These are phyloP conservation scores for Geosmithia putterillii DNA, from an alignment of 2,329 filamentous ascomycete species.

Conservation along the genomic window DNA sequence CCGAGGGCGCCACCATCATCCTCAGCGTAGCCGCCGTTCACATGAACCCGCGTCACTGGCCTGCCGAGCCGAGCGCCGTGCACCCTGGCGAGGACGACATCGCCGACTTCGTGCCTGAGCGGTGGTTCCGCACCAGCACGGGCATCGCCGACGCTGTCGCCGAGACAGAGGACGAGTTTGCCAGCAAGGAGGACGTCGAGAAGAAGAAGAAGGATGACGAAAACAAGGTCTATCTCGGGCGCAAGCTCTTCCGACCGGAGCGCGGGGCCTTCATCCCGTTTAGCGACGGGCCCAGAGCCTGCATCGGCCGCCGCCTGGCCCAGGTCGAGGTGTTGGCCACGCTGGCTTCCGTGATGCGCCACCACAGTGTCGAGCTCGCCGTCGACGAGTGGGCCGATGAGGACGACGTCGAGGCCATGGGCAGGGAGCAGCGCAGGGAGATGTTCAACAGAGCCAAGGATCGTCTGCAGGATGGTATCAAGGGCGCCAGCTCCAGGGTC, in stretches of 20 bases:
- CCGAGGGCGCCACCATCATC: slow-evolving; percentile 40
- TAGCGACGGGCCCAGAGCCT: slow-evolving; percentile 43
- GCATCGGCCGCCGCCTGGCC: slow-evolving; percentile 44
- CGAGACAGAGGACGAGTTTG: too few relatives aligned
- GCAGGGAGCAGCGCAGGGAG: slow-evolving; percentile 25
- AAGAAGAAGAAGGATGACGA: slow-evolving; percentile 12
- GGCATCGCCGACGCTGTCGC: slow-evolving; percentile 11
- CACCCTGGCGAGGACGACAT: slow-evolving; percentile 39
- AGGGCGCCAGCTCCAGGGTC: slow-evolving; percentile 34
- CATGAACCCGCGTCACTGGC: slow-evolving; percentile 64
- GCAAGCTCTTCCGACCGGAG: slow-evolving; percentile 49
- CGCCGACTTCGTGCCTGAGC: slow-evolving; percentile 57
- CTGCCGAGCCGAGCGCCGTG: slow-evolving; percentile 33
- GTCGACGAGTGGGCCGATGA: slow-evolving; percentile 47
- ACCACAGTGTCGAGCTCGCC: slow-evolving; percentile 58
- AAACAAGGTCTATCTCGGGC: too few relatives aligned
- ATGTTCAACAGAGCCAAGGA: slow-evolving; percentile 49
- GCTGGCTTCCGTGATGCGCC: slow-evolving; percentile 40
- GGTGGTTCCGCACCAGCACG: slow-evolving; percentile 46
- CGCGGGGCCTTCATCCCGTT: slow-evolving; percentile 47
- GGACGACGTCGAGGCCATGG: slow-evolving; percentile 41
- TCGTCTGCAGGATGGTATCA: too few relatives aligned
- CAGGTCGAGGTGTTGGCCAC: slow-evolving; percentile 46
- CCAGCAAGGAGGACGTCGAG: neutral
- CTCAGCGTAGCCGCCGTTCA: slow-evolving; percentile 46